Conservation (phyloP, 192 early-diverging fungal genomes). For the Entomortierella chlamydospora region DNA sequence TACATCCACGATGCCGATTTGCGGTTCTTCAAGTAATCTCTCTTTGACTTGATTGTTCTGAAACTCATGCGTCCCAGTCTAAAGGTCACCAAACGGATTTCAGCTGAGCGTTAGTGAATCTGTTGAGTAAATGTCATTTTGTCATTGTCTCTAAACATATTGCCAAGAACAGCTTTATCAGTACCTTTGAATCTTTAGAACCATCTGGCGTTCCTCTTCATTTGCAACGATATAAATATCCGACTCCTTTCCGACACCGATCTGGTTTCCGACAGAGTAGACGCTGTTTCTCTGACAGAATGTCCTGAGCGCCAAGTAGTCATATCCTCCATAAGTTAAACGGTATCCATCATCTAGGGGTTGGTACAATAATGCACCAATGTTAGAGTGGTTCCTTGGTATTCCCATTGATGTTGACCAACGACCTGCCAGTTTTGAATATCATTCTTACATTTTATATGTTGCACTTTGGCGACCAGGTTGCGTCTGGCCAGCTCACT, state of each 20-base stretch:
- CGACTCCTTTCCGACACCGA: conserved; percentile 99
- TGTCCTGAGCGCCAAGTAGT: conserved; percentile 96
- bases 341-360: conserved; percentile 95
- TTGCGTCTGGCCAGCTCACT: conserved; percentile 90
- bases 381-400: not conserved
- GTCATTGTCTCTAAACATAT: no score
- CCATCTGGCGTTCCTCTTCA: conserved; percentile 88
- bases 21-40: conserved; percentile 95
- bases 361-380: no score
- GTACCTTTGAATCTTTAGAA: conserved; percentile 96
- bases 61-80: conserved; percentile 96
- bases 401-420: no score
- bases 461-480: conserved; percentile 87
- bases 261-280: conserved; percentile 97
- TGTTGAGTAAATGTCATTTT: not conserved
- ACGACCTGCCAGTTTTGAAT: not conserved
- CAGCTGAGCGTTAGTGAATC: not conserved
- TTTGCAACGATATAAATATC: conserved; percentile 98
- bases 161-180: not conserved
- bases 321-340: conserved; percentile 99
- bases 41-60: conserved; percentile 95
- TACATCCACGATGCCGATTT: conserved; percentile 99
- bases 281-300: conserved; percentile 88
- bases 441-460: conserved; percentile 74
- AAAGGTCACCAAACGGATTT: not conserved